phyloP scores from a whole-genome alignment of 352 stramenopile species.

The Pythium scleroteichum region DNA sequence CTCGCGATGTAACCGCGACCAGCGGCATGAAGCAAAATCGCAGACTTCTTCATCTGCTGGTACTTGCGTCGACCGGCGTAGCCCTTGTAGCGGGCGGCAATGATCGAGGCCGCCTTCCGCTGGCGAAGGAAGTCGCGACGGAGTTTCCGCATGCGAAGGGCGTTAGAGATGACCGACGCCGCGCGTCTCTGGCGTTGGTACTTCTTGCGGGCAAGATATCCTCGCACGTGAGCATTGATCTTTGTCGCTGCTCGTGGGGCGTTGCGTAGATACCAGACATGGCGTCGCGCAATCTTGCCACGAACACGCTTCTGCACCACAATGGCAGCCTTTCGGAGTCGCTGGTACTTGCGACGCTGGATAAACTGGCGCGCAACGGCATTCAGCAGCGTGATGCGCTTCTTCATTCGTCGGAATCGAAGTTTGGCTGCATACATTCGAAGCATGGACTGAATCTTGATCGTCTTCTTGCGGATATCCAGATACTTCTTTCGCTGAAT shows the following conservation, averaged over 20 bases:
- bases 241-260: conserved; percentile 74
- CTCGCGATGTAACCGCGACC: conserved; percentile 79
- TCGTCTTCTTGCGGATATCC: conserved; percentile 52
- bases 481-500: conserved; percentile 73
- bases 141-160: conserved; percentile 64
- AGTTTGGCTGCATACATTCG: conserved; percentile 70
- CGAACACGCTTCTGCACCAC: conserved; percentile 72
- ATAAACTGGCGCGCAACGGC: conserved; percentile 73
- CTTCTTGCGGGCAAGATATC: conserved; percentile 64
- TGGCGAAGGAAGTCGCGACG: conserved; percentile 67
- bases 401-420: conserved; percentile 50
- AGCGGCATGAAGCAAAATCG: conserved; percentile 75
- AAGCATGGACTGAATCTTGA: conserved; percentile 64
- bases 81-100: conserved; percentile 78
- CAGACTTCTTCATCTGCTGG: conserved; percentile 63
- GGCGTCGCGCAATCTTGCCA: conserved; percentile 68
- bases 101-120: conserved; percentile 58
- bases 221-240: conserved; percentile 73
- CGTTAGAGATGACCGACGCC: conserved; percentile 71
- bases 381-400: conserved; percentile 68
- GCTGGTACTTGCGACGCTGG: conserved; percentile 67
- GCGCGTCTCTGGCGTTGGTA: conserved; percentile 72
- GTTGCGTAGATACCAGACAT: conserved; percentile 72
- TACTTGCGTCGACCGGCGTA: conserved; percentile 66
- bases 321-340: conserved; percentile 63